A percentile compares a stretch with the other conserved stretches of the same genome.
These are phyloP conservation scores for Digitaria exilis DNA, from an alignment of 202 grass and related monocot genomes.

Conservation along the genomic window DNA sequence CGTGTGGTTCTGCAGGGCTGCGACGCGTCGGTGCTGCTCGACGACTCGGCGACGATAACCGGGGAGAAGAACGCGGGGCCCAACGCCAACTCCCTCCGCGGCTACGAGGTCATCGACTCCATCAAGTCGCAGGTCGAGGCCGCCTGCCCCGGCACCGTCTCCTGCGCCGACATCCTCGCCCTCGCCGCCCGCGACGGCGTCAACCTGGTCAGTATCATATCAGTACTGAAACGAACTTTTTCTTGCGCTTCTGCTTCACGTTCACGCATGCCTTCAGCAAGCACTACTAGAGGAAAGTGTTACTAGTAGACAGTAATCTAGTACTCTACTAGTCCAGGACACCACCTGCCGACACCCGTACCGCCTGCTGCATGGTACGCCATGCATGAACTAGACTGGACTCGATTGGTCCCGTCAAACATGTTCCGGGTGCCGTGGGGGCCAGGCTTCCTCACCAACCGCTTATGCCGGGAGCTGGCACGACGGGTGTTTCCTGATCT, in stretches of 20 bases:
- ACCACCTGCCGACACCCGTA: conserved; percentile 21
- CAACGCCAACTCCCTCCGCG: conserved; percentile 74
- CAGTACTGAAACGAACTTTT: too few species aligned
- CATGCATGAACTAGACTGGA: background rate
- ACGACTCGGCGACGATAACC: conserved; percentile 72
- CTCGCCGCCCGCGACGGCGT: conserved; percentile 61
- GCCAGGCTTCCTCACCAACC: conserved; percentile 21
- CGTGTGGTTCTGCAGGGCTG: conserved; percentile 49
- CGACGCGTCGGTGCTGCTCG: conserved; percentile 82
- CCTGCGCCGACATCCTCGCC: conserved; percentile 80
- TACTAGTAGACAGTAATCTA: too few species aligned
- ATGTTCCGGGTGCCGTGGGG: background rate
- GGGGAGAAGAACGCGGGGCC: conserved; percentile 94
- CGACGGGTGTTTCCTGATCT: conserved; percentile 36
- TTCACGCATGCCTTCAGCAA: too few species aligned
- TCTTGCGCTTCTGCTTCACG: too few species aligned
- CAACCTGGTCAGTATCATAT: conserved; percentile 65
- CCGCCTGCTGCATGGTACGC: background rate
- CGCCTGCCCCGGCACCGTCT: conserved; percentile 61
- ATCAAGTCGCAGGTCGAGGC: conserved; percentile 79
- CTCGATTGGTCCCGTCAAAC: background rate
- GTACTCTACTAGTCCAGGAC: background rate
- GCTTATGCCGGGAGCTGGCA: background rate
- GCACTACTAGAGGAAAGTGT: too few species aligned
- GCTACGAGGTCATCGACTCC: conserved; percentile 85